Base-by-base conservation (phyloP, 495 filamentous ascomycete species). In the Neurospora sp. region DNA sequence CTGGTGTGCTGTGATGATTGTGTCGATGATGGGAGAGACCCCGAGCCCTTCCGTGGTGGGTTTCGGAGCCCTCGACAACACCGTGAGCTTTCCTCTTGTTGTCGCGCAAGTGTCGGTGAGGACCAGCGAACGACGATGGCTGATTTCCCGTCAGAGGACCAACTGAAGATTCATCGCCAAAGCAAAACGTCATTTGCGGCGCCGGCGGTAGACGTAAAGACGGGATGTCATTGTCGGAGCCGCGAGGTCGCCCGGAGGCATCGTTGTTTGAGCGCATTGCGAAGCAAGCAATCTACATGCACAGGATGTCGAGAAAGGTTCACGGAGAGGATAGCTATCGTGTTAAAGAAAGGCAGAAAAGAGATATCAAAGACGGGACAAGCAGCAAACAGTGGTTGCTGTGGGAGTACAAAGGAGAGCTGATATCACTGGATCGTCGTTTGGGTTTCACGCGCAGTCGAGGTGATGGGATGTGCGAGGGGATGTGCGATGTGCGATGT, bases 161-260 rank as follows among this genome's bases (percentile, higher is more conserved):
- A 68, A 88, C 78, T 35, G 82, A 78, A 39, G 85, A 82, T 75
- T 89, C 88, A 73, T 88, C 85, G 72, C 83, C 84, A 47, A 89
- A 77, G 73, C 87, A 84, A 71, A 86, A 89, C 37, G 85, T 87
- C 85, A 89, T 89, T 31, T 86, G 85, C 44, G 85, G 79, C 9
- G 75, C 74, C 39, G 74, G 16, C 1, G 75, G 76, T 39, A 78
- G 71, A 74, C 72, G 68, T 59, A 81, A 79, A 69, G 77, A 72
- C 12, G 77, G 75, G 8, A 72, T 71, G 27, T 81, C 78, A 68
- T 76, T 75, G 69, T 76, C 76, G 47, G 76, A 69, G 68, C 61
- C 75, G 73, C 76, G 75, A 69, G 75, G 71, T 59, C 79, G 79
- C 73, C 73, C 76, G 47, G 69, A 71, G 70, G 74, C 76, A 75